Evolutionary conservation across 2,329 filamentous ascomycete species (phyloP).

Genomic region (Trichoderma sp.): DNA sequence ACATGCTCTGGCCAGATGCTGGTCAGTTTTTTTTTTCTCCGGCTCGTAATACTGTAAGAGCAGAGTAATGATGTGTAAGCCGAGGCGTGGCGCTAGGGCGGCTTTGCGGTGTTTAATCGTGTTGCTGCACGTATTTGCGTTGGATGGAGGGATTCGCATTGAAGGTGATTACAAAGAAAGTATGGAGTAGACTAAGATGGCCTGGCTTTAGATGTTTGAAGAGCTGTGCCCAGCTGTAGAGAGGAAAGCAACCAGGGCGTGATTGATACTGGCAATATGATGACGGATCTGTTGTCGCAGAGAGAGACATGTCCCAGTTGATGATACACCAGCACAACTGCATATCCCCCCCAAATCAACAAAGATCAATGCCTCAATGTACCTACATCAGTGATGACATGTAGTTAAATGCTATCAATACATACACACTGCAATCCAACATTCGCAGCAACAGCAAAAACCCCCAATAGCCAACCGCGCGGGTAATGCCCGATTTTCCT

Average conservation of each 20-base stretch:
- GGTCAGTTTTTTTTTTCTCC: neutral
- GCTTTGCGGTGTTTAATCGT: neutral
- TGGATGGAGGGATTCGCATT: neutral
- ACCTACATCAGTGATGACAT: neutral
- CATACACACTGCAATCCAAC: neutral
- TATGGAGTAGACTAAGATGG: neutral
- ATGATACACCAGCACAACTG: neutral
- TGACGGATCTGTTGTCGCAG: neutral
- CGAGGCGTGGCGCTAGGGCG: constrained; percentile 2
- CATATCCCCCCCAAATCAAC: neutral
- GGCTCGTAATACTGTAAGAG: neutral
- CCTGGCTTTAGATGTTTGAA: neutral
- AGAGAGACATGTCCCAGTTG: neutral
- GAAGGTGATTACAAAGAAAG: neutral
- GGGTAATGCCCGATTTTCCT: neutral
- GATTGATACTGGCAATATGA: neutral
- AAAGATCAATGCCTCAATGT: neutral
- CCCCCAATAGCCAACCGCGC: constrained; percentile 11
- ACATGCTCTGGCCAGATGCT: neutral
- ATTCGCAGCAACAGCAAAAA: neutral
- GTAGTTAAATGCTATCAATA: neutral
- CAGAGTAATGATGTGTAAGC: constrained; percentile 15
- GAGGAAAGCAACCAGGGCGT: neutral
- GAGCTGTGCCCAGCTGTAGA: neutral
- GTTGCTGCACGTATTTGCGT: neutral